Evolutionary conservation across 768 basidiomycete species (phyloP).

Genomic region (Suillus discolor): DNA sequence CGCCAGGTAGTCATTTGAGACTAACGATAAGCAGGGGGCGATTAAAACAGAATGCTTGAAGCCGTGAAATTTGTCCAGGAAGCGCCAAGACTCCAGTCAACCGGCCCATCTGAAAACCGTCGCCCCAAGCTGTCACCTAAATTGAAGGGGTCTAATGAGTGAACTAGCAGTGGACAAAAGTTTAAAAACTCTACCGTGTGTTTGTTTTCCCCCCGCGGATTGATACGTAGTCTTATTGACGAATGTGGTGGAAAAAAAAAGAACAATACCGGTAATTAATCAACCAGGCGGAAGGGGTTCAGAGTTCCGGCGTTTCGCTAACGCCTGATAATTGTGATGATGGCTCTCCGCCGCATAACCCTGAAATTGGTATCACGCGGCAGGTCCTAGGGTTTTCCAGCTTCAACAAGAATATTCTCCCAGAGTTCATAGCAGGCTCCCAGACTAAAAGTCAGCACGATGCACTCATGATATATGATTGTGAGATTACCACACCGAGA

Average conservation of each 20-base stretch:
- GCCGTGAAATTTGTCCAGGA: background rate
- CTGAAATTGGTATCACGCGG: background rate
- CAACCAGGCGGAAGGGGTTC: background rate
- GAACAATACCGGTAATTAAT: background rate
- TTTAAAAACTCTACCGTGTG: background rate
- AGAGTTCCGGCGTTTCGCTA: conserved; percentile 1
- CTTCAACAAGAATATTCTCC: background rate
- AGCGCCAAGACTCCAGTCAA: background rate
- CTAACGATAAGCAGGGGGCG: background rate
- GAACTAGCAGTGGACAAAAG: background rate
- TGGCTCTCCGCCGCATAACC: background rate
- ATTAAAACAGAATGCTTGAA: background rate
- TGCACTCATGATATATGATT: background rate
- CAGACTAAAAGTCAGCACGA: background rate
- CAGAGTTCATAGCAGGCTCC: background rate
- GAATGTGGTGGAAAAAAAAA: background rate
- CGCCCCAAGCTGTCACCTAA: background rate
- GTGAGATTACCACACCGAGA: background rate
- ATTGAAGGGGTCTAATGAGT: background rate
- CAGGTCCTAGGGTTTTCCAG: background rate
- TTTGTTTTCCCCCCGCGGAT: background rate
- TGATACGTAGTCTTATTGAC: background rate
- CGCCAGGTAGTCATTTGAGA: background rate
- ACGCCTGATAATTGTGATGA: background rate
- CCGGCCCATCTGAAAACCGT: background rate